Base-by-base conservation (phyloP, 2,329 filamentous ascomycete genomes). In the Fusarium sulawesiense region DNA sequence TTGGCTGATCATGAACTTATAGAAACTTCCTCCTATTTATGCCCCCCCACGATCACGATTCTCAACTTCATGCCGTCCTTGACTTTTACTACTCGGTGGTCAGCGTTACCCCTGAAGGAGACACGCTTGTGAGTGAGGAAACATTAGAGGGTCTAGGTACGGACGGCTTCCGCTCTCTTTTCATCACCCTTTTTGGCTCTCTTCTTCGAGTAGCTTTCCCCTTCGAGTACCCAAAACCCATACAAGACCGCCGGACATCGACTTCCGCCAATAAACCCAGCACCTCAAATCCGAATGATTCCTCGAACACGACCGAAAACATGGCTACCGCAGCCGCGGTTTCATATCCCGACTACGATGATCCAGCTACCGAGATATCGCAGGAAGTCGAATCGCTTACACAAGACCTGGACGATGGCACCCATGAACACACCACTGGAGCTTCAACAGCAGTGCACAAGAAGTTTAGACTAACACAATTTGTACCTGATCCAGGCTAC, bases 11-110 rank as follows among this genome's bases (percentile, higher is more conserved):
- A 70, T 71, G 65, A 47, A 54, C 58, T 23, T 27, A 51, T 55
- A 97, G 94, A 80, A 92, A 98, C 81, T 99, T 98, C 80, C 87
- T 98, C 27, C 88, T 98, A 46, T 98, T 98, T 81, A 92, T 98
- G 83, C 89, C 89, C 21, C 83, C 83, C 63, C 77, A 82, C 64
- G 86, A 90, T 69, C 84, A 89, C 72, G 86, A 87, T 60, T 89
- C 92, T 25, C 91, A 92, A 70, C 87, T 99, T 46, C 89, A 91
- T 77, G 90, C 93, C 56, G 92, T 98, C 58, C 85, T 98, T 74
- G 94, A 93, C 54, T 98, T 97, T 82, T 99, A 97, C 81, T 91
- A 92, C 62, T 92, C 93, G 50, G 93, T 95, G 73, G 90, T 97
- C 78, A 94, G 92, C 80, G 86, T 99, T 78, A 97, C 93, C 76